Evolutionary conservation across 2,329 filamentous ascomycete genomes (phyloP).

Genomic region (Blastomyces percursus): DNA sequence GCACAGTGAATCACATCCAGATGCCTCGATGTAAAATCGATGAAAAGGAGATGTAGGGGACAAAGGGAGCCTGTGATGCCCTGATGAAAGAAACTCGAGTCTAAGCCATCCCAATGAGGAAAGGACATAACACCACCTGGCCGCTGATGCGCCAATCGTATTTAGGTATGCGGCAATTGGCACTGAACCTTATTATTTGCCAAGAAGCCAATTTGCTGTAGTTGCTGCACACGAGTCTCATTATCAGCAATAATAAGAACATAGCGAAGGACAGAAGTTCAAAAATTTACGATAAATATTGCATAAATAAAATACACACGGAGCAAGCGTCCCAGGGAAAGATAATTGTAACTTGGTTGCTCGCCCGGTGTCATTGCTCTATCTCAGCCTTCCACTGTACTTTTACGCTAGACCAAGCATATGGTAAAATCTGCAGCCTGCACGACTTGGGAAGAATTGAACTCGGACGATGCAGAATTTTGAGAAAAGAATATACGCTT

Average conservation of each 20-base stretch:
- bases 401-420: not conserved
- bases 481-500: conserved; percentile 1
- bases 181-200: not conserved
- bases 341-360: not conserved
- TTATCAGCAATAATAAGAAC: not conserved
- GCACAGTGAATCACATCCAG: not conserved
- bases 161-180: not conserved
- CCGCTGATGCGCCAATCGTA: not conserved
- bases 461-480: conserved; percentile 4
- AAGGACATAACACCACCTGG: too few species aligned
- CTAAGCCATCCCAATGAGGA: not conserved
- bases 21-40: not conserved
- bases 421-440: conserved; percentile 2
- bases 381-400: not conserved
- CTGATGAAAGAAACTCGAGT: too few species aligned
- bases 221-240: not conserved
- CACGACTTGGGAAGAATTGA: not conserved
- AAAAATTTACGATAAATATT: not conserved
- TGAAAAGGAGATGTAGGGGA: not conserved
- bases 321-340: not conserved
- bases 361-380: not conserved
- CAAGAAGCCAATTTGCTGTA: too few species aligned
- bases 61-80: not conserved
- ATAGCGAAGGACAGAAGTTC: not conserved
- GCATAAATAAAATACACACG: not conserved